Evolutionary conservation across 176 grass and related monocot genomes (phyloP).

Genomic region (Oryza punctata): DNA sequence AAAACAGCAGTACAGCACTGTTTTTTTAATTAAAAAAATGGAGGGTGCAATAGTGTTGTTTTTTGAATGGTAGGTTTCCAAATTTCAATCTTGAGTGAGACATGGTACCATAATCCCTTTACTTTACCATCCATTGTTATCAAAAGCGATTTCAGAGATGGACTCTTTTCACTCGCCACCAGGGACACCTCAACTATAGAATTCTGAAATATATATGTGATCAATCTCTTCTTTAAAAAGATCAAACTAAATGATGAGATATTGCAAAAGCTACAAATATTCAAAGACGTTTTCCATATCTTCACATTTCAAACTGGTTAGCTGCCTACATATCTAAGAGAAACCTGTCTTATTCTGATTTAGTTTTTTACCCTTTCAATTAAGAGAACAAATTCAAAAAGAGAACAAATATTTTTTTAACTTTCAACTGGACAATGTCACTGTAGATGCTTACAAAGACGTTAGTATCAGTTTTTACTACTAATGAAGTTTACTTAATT

Average conservation of each 20-base stretch:
- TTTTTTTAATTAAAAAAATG: neutral
- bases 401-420: too few relatives aligned
- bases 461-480: neutral
- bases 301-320: neutral
- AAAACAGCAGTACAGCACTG: too few relatives aligned
- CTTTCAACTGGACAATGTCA: neutral
- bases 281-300: neutral
- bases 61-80: constrained; percentile 13
- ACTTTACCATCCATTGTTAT: neutral
- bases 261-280: neutral
- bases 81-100: neutral
- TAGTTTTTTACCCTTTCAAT: neutral
- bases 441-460: neutral
- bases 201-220: neutral
- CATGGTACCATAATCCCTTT: constrained; percentile 14
- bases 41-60: neutral
- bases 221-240: neutral
- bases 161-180: neutral
- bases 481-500: neutral
- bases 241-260: neutral
- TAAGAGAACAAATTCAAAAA: neutral
- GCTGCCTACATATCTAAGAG: neutral
- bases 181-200: constrained; percentile 5
- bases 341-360: neutral
- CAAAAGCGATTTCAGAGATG: neutral